These are phyloP conservation scores for Pichia sp. DNA, from an alignment of 1,139 yeast genomes.

Conservation along the genomic window DNA sequence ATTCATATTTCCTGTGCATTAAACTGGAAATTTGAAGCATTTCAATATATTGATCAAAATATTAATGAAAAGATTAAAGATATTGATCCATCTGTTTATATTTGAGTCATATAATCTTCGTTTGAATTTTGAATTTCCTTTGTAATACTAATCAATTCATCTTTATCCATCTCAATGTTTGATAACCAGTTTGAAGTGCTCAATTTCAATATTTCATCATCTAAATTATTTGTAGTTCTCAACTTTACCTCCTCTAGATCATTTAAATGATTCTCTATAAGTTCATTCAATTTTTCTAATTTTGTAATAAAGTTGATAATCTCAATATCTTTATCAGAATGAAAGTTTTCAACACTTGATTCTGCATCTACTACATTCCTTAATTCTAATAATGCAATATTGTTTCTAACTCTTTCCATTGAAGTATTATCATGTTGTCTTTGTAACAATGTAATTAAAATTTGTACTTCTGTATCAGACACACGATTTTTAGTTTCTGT, in stretches of 20 bases:
- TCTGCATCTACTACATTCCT: background rate
- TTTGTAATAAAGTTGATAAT: slow-evolving; percentile 1
- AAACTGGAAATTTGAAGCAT: slow-evolving; percentile 78
- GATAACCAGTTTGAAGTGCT: background rate
- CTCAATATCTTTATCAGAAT: background rate
- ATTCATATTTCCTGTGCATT: slow-evolving; percentile 67
- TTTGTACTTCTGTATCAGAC: slow-evolving; percentile 3
- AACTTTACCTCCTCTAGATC: background rate
- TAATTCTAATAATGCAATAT: slow-evolving; percentile 1
- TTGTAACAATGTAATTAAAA: slow-evolving; percentile 4
- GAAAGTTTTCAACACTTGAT: background rate
- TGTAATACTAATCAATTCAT: background rate
- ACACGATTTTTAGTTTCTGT: background rate
- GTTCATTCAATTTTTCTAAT: slow-evolving; percentile 3
- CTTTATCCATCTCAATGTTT: background rate
- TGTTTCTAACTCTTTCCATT: slow-evolving; percentile 5
- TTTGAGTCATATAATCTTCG: slow-evolving; percentile 3
- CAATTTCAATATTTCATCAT: background rate
- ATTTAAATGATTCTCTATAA: background rate
- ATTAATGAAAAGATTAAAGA: slow-evolving; percentile 23
- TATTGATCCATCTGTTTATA: slow-evolving; percentile 24
- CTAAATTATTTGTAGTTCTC: background rate
- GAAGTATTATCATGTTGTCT: slow-evolving; percentile 5
- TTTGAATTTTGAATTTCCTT: slow-evolving; percentile 1
- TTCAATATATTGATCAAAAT: slow-evolving; percentile 41